Percentiles rank a stretch among this genome's conserved stretches.
These are phyloP conservation scores for Crithidia bombi DNA, from an alignment of 208 protist species.

Conservation along the genomic window DNA sequence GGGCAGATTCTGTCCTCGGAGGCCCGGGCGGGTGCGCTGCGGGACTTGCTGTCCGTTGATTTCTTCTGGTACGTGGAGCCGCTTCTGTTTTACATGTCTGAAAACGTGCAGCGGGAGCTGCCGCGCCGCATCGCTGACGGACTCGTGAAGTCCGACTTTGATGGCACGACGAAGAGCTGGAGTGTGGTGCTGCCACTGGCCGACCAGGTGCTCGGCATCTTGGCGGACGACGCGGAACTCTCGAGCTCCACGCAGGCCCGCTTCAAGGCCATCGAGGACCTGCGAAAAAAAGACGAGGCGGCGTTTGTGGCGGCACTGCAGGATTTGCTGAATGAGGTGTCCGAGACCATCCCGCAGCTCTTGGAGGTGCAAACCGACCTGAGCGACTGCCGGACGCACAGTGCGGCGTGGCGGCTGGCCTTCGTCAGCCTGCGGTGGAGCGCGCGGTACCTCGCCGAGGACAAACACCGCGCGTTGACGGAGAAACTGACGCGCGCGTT, in stretches of 20 bases:
- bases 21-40: conserved; percentile 32
- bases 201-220: conserved; percentile 56
- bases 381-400: conserved; percentile 51
- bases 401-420: conserved; percentile 64
- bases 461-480: conserved; percentile 21
- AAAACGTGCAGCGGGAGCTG: conserved; percentile 56
- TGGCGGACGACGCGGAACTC: conserved; percentile 65
- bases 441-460: conserved; percentile 23
- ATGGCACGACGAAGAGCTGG: conserved; percentile 54
- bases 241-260: conserved; percentile 43
- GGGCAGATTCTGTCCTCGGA: conserved; percentile 18
- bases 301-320: conserved; percentile 27
- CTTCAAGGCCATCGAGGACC: conserved; percentile 36
- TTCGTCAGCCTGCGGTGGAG: conserved; percentile 63
- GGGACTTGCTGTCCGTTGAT: conserved; percentile 62
- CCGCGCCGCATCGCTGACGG: conserved; percentile 64
- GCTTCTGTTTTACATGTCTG: conserved; percentile 80
- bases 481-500: conserved; percentile 52
- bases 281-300: conserved; percentile 28
- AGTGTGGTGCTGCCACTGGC: conserved; percentile 61
- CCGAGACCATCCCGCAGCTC: conserved; percentile 66
- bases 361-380: conserved; percentile 46
- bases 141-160: conserved; percentile 63
- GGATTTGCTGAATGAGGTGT: conserved; percentile 25
- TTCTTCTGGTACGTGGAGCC: conserved; percentile 83